Evolutionary conservation across 805 yeast genomes (phyloP).

Genomic region (Wickerhamiella azymoides): DNA sequence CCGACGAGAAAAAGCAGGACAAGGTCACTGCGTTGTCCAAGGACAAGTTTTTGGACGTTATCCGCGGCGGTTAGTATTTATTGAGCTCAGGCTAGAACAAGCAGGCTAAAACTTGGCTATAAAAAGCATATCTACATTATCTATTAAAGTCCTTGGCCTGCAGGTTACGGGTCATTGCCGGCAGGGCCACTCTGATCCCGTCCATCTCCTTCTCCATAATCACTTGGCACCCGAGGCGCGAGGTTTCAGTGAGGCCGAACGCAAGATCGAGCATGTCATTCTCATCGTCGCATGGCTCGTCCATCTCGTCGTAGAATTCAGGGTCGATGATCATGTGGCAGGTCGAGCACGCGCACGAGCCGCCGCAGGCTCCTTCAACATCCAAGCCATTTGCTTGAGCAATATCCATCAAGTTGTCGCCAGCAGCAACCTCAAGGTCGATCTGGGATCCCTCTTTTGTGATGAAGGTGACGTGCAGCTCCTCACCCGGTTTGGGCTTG

Average conservation of each 20-base stretch:
- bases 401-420: conserved; percentile 81
- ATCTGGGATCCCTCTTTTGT: conserved; percentile 81
- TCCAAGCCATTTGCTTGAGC: conserved; percentile 90
- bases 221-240: conserved; percentile 90
- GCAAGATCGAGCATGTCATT: conserved; percentile 97
- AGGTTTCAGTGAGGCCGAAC: conserved; percentile 92
- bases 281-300: conserved; percentile 95
- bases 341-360: conserved; percentile 97
- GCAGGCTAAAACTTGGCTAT: too few species aligned
- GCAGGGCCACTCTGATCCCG: conserved; percentile 87
- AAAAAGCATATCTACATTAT: conserved; percentile 6
- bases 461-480: conserved; percentile 72
- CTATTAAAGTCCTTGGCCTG: conserved; percentile 58
- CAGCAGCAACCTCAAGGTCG: conserved; percentile 76
- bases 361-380: conserved; percentile 97
- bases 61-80: conserved; percentile 28
- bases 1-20: conserved; percentile 31
- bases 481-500: conserved; percentile 89
- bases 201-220: conserved; percentile 80
- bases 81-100: not conserved
- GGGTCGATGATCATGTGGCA: conserved; percentile 97
- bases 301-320: conserved; percentile 75
- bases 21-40: conserved; percentile 65
- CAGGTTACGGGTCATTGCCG: conserved; percentile 92
- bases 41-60: conserved; percentile 78